Conservation (phyloP, 176 grass and related monocot species). For the Themeda triandra region DNA sequence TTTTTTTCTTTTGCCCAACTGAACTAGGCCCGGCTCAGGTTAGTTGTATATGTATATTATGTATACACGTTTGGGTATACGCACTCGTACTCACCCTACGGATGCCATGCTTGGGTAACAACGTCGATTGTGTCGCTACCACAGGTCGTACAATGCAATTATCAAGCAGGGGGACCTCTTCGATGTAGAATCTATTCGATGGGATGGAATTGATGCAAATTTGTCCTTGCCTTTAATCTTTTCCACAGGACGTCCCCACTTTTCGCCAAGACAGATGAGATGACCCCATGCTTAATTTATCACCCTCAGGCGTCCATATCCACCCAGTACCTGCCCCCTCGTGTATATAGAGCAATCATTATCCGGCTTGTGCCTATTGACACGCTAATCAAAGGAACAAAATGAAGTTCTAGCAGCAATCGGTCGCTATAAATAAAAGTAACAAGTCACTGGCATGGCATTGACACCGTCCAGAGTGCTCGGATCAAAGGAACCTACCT, state of each 20-base stretch:
- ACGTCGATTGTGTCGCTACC: not conserved
- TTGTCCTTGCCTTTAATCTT: not conserved
- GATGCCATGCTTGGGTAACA: not conserved
- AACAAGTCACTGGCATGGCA: not conserved
- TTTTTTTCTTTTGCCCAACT: too few species aligned
- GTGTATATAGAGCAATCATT: not conserved
- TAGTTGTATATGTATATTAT: too few species aligned
- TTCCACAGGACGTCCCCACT: not conserved
- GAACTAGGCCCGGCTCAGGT: too few species aligned
- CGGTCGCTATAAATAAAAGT: not conserved
- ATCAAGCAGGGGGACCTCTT: not conserved
- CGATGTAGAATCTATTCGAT: not conserved
- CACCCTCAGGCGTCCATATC: not conserved
- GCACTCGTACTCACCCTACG: too few species aligned
- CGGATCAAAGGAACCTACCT: not conserved
- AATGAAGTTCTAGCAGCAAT: not conserved
- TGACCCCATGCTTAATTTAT: not conserved
- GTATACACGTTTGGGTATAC: too few species aligned
- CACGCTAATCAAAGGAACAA: not conserved
- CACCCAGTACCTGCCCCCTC: not conserved
- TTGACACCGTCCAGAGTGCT: not conserved
- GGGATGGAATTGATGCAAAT: not conserved
- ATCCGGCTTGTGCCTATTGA: not conserved
- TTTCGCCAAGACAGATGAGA: not conserved
- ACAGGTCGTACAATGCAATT: not conserved